Evolutionary conservation across 2,329 filamentous ascomycete species (phyloP).

Genomic region (Thermothelomyces thermophilus): DNA sequence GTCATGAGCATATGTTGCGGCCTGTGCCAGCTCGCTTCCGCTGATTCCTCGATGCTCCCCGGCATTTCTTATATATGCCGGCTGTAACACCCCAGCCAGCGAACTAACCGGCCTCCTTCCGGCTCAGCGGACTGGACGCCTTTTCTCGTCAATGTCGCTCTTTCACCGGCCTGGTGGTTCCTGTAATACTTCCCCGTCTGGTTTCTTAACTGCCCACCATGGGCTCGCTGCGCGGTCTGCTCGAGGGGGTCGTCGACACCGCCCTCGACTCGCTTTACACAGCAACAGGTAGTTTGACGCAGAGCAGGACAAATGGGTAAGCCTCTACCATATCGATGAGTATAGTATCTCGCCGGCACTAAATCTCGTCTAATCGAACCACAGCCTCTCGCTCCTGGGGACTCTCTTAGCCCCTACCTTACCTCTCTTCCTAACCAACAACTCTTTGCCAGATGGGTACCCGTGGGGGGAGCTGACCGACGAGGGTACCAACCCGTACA

Average conservation of each 20-base stretch:
- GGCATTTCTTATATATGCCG: conserved; percentile 9
- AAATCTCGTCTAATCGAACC: conserved; percentile 5
- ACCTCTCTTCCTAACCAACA: conserved; percentile 41
- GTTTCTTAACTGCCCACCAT: conserved; percentile 20
- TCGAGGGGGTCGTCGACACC: conserved; percentile 10
- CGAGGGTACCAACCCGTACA: conserved; percentile 44
- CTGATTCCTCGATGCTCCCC: not conserved
- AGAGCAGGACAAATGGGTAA: conserved; percentile 37
- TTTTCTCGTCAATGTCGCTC: too few species aligned
- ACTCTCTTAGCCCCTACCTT: conserved; percentile 34
- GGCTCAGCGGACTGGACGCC: too few species aligned
- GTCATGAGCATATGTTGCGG: not conserved
- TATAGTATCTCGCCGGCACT: too few species aligned
- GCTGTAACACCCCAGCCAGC: conserved; percentile 11
- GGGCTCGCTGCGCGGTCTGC: conserved; percentile 21
- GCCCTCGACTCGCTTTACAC: conserved; percentile 19
- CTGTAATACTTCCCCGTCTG: conserved; percentile 2
- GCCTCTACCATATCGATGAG: not conserved
- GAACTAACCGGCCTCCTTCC: too few species aligned
- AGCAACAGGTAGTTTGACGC: conserved; percentile 25
- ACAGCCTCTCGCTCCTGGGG: conserved; percentile 36
- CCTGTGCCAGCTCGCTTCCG: not conserved
- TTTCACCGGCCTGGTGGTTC: not conserved
- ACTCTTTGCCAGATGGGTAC: conserved; percentile 42
- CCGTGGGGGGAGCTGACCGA: conserved; percentile 46